Base-by-base conservation (phyloP, 2,329 filamentous ascomycete genomes). In the Blastomyces silverae region DNA sequence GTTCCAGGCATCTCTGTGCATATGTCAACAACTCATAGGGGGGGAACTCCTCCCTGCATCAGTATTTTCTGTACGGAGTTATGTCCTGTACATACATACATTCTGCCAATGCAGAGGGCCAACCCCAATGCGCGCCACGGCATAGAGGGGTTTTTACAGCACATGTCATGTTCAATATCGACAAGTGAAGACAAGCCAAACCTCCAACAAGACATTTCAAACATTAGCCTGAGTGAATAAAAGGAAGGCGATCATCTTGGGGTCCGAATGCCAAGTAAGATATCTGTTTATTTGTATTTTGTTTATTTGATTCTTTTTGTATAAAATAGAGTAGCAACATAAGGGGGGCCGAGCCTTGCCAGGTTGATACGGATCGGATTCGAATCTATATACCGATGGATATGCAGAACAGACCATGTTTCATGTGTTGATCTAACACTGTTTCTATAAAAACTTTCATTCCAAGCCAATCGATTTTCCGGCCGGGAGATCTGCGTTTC, bases 401-500 rank as follows among this genome's bases (percentile, higher is more conserved):
- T 56, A 34, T 58, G 17, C n/a, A 42, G 10, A 42, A 25, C 11
- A 39, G 34, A 11, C 17, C 31, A 56, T 56, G 20, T 56, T 34
- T 37, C 28, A 15, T n/a, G 17, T 8, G 28, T 52, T 52, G 11
- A 15, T 28, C 50, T 17, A 11, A 52, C 22, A 52, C 5, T 5
- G 13, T 25, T 25, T 52, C 11, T 11, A 28, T 7, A 5, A 58
- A 39, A 58, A 39, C 56, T 39, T 58, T 42, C 56, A 58, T 58
- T 42, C 11, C 37, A 31, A 58, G 37, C 56, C 56, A 58, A 58
- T 58, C 56, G 13, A 39, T 22, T 58, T 42, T 25, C 15, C 31
- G 34, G n/a, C 56, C 37, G 37, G 56, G 56, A 58, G 56, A 58
- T 58, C 56, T 17, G 22, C 13, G 13, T 56, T 44, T n/a, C 56